These are phyloP conservation scores for Chaetomium sp. DNA, from an alignment of 2,329 filamentous ascomycete species.

Conservation along the genomic window DNA sequence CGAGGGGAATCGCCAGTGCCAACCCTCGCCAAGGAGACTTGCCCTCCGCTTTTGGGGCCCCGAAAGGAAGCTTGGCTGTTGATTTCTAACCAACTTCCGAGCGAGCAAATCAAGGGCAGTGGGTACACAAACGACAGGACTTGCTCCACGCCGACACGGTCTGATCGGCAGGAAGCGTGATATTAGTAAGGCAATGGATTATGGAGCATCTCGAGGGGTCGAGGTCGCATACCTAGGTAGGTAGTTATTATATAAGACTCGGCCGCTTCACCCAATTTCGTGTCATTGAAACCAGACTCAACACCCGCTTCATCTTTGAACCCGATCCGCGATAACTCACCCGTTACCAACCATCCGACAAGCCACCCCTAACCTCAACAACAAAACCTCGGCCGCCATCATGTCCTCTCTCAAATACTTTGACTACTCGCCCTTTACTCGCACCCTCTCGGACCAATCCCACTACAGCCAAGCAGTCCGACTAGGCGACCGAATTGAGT, in stretches of 20 bases:
- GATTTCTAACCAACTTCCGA: not conserved
- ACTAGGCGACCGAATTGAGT: conserved; percentile 49
- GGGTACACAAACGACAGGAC: not conserved
- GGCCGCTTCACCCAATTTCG: not conserved
- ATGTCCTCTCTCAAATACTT: conserved; percentile 33
- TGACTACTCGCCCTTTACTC: conserved; percentile 40
- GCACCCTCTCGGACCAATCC: conserved; percentile 39
- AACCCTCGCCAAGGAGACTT: not conserved
- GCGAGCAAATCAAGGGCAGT: not conserved
- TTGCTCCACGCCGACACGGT: no score
- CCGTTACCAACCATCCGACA: not conserved
- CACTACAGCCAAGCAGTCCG: conserved; percentile 20
- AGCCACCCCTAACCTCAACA: not conserved
- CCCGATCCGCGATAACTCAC: no score
- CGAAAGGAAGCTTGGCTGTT: conserved; percentile 16
- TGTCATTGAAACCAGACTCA: not conserved
- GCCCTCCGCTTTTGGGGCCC: not conserved
- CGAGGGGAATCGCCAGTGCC: not conserved
- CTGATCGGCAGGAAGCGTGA: not conserved
- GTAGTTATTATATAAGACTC: not conserved
- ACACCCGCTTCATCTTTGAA: not conserved
- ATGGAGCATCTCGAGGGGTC: not conserved
- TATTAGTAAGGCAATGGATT: not conserved
- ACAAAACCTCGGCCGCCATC: not conserved
- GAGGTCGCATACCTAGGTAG: not conserved